phyloP scores from a whole-genome alignment of 2,329 filamentous ascomycete genomes.

The Fusarium anguioides region DNA sequence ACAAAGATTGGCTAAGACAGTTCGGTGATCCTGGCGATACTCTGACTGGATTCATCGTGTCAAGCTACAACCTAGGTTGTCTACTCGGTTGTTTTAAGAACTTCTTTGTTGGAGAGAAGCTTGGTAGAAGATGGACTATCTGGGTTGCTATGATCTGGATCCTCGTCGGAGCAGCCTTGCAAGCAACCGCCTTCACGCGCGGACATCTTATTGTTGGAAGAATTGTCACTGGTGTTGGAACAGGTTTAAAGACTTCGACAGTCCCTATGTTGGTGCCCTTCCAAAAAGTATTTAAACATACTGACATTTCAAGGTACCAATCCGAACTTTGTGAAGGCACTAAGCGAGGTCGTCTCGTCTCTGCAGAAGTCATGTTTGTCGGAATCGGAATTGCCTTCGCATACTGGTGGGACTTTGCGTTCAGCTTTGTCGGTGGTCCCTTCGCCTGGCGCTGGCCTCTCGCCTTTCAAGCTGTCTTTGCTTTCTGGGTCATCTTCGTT shows the following conservation, averaged over 20 bases:
- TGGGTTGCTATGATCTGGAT: slow-evolving; percentile 65
- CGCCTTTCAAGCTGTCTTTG: slow-evolving; percentile 51
- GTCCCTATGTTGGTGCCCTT: slow-evolving; percentile 46
- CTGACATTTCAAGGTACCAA: slow-evolving; percentile 36
- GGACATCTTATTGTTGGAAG: slow-evolving; percentile 61
- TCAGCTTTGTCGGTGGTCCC: slow-evolving; percentile 45
- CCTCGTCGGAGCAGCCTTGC: slow-evolving; percentile 68
- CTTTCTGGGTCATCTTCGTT: slow-evolving; percentile 48
- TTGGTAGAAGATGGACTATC: slow-evolving; percentile 64
- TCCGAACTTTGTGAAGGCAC: slow-evolving; percentile 52
- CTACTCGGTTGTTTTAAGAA: slow-evolving; percentile 57
- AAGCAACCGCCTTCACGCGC: slow-evolving; percentile 58
- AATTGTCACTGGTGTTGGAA: slow-evolving; percentile 63
- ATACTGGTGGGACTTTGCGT: slow-evolving; percentile 56
- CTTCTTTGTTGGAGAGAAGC: slow-evolving; percentile 62
- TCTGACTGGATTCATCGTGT: slow-evolving; percentile 46
- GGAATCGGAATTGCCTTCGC: slow-evolving; percentile 53
- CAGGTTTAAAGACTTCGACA: slow-evolving; percentile 54
- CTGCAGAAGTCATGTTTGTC: slow-evolving; percentile 57
- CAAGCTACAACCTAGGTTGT: slow-evolving; percentile 55
- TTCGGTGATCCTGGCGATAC: slow-evolving; percentile 44
- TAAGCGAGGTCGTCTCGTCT: slow-evolving; percentile 64
- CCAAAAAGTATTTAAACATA: fast-evolving
- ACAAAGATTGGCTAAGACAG: slow-evolving; percentile 54
- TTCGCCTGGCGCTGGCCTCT: slow-evolving; percentile 44